Conservation (phyloP, 805 yeast species). For the Candida maesae region DNA sequence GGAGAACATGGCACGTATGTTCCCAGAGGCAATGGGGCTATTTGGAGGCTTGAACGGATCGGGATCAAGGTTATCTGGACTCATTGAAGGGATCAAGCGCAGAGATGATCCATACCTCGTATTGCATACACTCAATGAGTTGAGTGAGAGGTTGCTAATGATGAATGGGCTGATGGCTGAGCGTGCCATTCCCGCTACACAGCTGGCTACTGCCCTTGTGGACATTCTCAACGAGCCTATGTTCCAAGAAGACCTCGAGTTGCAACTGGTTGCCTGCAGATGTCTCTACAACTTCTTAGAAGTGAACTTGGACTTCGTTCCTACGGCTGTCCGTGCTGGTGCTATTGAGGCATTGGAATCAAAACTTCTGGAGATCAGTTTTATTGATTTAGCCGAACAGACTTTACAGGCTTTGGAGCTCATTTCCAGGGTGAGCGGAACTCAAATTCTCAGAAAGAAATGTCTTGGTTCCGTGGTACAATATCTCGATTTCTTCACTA, state of each 20-base stretch:
- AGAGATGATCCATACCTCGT: constrained; percentile 56
- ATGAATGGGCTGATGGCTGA: constrained; percentile 62
- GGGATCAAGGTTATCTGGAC: constrained; percentile 22
- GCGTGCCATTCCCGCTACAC: constrained; percentile 56
- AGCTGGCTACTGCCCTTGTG: constrained; percentile 52
- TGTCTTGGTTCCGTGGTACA: constrained; percentile 64
- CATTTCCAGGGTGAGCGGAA: constrained; percentile 52
- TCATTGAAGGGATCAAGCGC: constrained; percentile 19
- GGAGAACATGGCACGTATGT: constrained; percentile 31
- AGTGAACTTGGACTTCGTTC: constrained; percentile 60
- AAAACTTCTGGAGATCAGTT: constrained; percentile 69
- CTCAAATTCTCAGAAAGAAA: constrained; percentile 51
- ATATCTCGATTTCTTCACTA: constrained; percentile 82
- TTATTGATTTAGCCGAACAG: constrained; percentile 90
- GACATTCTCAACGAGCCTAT: constrained; percentile 53
- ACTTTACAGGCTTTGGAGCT: constrained; percentile 71
- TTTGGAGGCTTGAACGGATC: constrained; percentile 26
- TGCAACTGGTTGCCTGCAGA: constrained; percentile 81
- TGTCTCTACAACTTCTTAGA: constrained; percentile 80
- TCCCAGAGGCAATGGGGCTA: constrained; percentile 37
- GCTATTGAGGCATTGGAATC: constrained; percentile 62
- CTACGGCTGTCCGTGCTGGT: constrained; percentile 58
- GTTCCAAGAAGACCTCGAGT: constrained; percentile 63
- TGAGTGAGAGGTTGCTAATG: constrained; percentile 64
- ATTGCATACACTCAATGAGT: constrained; percentile 60